A percentile compares a stretch with the other conserved stretches of the same genome.
Evolutionary conservation across 331 rosid species (phyloP).

Genomic region (Pyracantha coccinea): DNA sequence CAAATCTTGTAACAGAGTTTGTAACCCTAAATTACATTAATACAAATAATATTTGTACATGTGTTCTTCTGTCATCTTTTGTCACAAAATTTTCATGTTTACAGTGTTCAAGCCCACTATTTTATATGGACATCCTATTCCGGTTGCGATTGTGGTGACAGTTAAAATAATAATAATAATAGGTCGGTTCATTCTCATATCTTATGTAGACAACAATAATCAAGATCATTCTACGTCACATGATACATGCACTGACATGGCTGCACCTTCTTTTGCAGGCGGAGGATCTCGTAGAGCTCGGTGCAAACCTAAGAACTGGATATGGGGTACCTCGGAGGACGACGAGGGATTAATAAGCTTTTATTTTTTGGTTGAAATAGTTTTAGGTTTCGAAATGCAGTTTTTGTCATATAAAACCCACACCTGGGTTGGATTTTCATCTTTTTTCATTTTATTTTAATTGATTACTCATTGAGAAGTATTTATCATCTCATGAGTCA

Average conservation of each 20-base stretch:
- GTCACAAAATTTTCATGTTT: too few relatives aligned
- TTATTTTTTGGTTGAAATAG: background rate
- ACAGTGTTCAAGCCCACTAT: too few relatives aligned
- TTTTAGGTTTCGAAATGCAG: background rate
- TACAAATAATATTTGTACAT: too few relatives aligned
- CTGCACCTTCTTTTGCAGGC: conserved; percentile 30
- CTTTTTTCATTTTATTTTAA: too few relatives aligned
- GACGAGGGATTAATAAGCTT: conserved; percentile 14
- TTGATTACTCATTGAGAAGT: background rate
- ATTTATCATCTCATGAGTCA: background rate
- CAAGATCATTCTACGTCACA: background rate
- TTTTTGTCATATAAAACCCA: background rate
- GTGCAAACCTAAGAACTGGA: conserved; percentile 59
- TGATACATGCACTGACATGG: background rate
- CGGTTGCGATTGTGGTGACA: background rate
- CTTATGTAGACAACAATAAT: background rate
- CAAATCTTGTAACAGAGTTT: too few relatives aligned
- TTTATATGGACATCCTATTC: too few relatives aligned
- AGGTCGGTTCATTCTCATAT: background rate
- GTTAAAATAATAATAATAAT: too few relatives aligned
- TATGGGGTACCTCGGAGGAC: conserved; percentile 49
- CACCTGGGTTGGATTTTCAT: background rate
- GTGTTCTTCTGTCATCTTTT: too few relatives aligned
- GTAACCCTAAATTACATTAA: too few relatives aligned
- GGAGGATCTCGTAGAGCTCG: conserved; percentile 55